phyloP scores from a whole-genome alignment of 1,284 basidiomycete species.

The Rhodotorula glutinis region DNA sequence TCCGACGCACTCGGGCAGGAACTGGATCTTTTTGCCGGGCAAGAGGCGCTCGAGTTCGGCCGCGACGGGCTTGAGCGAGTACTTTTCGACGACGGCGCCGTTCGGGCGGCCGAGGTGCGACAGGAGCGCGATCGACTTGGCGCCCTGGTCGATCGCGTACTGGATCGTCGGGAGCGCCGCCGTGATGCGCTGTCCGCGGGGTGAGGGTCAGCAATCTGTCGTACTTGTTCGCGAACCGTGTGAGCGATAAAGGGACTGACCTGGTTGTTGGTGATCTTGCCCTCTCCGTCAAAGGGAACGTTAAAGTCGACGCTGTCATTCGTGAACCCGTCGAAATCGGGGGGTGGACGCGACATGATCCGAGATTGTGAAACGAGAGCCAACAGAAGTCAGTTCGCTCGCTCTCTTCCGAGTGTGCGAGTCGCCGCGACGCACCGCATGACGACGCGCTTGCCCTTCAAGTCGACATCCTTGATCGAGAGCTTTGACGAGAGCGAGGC shows the following conservation, averaged over 20 bases:
- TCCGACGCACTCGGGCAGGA: slow-evolving; percentile 84
- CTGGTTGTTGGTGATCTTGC: slow-evolving; percentile 92
- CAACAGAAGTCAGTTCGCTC: no score
- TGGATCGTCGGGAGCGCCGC: slow-evolving; percentile 94
- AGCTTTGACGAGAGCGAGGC: slow-evolving; percentile 57
- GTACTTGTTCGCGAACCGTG: no score
- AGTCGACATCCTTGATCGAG: slow-evolving; percentile 84
- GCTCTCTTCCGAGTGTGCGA: no score
- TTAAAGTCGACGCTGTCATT: slow-evolving; percentile 91
- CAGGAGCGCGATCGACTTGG: slow-evolving; percentile 76
- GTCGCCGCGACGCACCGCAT: slow-evolving; percentile 59
- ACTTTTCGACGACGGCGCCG: slow-evolving; percentile 83
- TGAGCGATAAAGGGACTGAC: slow-evolving; percentile 54
- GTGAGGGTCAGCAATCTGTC: no score
- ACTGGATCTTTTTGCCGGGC: slow-evolving; percentile 63
- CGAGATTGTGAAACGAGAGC: no score
- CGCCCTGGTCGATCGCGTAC: slow-evolving; percentile 86
- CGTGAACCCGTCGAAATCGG: no score
- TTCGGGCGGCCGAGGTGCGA: slow-evolving; percentile 97
- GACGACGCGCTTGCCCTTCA: slow-evolving; percentile 87
- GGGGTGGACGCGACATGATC: neutral
- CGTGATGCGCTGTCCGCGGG: slow-evolving; percentile 97
- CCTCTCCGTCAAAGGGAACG: slow-evolving; percentile 80
- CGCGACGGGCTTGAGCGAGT: slow-evolving; percentile 82
- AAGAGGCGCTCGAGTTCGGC: slow-evolving; percentile 45